Base-by-base conservation (phyloP, 192 early-diverging fungal species). In the Backusella liffmaniae region DNA sequence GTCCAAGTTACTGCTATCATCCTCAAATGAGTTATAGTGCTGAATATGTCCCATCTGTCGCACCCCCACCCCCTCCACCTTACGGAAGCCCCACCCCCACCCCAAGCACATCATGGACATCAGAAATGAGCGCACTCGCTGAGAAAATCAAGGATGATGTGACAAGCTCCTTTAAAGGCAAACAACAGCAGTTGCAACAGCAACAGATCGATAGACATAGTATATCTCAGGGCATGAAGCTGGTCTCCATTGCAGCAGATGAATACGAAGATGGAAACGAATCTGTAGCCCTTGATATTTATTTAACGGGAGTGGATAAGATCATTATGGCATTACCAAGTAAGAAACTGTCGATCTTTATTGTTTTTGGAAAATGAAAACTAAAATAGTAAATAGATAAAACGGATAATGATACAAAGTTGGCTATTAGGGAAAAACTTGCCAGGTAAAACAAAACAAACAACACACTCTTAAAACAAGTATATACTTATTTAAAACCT, bases 271-370 rank as follows among this genome's bases (percentile, higher is more conserved):
- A 66, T 6, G 82, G 82, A 53, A 83, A 83, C 29, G 75, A 83
- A 41, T 36, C 39, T 15, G 75, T 77, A 37, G 82, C 82, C 0
- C 59, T 83, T n/a, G 75, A 79, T 37, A 79, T 83, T 12, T 83
- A 79, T 56, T 75, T 83, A 21, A 74, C 81, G 12, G 81, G 81
- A 6, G 30, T 83, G 49, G 81, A 83, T 34, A 83, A 83, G 35
- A 83, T 83, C 32, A 29, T 83, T 6, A 83, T 79, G 77, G 81
- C 81, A 23, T 66, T 83, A 53, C 81, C 81, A 65, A 77, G 81
- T 83, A 83, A 67, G 73, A 35, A 18, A 36, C 37, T 66, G 71
- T 34, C 56, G 56, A 62, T 37, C 12, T 2, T 5, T n/a, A 39
- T n/a, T 6, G 5, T 49, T 49, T 37, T 39, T 12, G 10, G 6